phyloP scores from a whole-genome alignment of 345 rosid genomes.

The Lepidium sativum region DNA sequence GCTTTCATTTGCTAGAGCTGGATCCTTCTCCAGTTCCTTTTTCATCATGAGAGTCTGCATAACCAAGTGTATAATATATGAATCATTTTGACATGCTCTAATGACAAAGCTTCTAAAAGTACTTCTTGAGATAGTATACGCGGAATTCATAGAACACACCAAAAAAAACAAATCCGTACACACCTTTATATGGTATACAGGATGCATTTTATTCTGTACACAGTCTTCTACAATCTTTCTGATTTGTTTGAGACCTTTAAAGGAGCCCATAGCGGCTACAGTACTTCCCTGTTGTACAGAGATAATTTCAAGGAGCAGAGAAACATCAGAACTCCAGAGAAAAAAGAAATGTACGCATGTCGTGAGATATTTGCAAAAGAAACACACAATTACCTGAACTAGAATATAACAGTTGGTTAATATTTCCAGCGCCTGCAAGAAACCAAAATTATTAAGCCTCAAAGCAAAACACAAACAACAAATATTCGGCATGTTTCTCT shows the following conservation, averaged over 20 bases:
- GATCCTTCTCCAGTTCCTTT: constrained; percentile 80
- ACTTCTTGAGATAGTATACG: not conserved
- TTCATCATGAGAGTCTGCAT: constrained; percentile 81
- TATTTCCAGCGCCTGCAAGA: constrained; percentile 83
- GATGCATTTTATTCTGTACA: constrained; percentile 69
- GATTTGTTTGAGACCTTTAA: constrained; percentile 72
- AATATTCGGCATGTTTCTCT: not conserved
- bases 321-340: not conserved
- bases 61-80: not conserved
- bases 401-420: constrained; percentile 86
- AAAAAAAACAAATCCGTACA: not conserved
- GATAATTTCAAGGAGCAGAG: not conserved
- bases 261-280: constrained; percentile 89
- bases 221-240: constrained; percentile 85
- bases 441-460: constrained; percentile 10
- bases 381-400: constrained; percentile 55
- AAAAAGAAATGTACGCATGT: not conserved
- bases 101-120: constrained; percentile 3
- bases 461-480: constrained; percentile 1
- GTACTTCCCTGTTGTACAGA: constrained; percentile 61
- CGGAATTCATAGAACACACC: not conserved
- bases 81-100: not conserved
- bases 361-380: not conserved
- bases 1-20: constrained; percentile 59
- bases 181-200: constrained; percentile 50